phyloP scores from a whole-genome alignment of 2,329 filamentous ascomycete species.

The Huntiella moniliformis region DNA sequence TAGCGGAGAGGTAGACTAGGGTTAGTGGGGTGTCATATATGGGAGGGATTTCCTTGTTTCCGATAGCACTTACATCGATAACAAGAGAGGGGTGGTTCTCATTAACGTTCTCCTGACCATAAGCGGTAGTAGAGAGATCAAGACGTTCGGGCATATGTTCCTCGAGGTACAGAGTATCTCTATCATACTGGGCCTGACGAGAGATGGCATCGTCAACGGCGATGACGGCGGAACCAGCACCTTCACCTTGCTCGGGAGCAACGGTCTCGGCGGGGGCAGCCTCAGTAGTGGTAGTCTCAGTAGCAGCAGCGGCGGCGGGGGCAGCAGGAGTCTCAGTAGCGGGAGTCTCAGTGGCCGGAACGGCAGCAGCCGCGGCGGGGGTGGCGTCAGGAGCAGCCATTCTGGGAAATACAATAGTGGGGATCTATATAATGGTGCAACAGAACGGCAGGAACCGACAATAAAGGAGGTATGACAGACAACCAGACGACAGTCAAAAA shows the following conservation, averaged over 20 bases:
- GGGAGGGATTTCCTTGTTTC: too few species aligned
- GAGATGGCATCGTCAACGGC: neutral
- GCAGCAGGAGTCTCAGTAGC: neutral
- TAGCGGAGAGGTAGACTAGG: neutral
- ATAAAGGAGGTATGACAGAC: too few species aligned
- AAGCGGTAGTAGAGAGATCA: slow-evolving; percentile 11
- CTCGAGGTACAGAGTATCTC: slow-evolving; percentile 10
- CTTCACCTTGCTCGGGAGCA: neutral
- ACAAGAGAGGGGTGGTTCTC: slow-evolving; percentile 8
- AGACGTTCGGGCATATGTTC: slow-evolving; percentile 11
- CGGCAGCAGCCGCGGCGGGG: neutral
- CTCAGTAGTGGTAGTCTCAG: neutral
- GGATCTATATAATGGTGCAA: neutral
- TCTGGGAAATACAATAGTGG: neutral
- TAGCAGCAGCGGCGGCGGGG: neutral
- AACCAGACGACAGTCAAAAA: too few species aligned
- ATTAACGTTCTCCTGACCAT: slow-evolving; percentile 7
- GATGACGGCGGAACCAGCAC: neutral
- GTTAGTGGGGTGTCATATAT: neutral
- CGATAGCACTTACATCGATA: slow-evolving; percentile 8
- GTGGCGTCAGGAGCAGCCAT: neutral
- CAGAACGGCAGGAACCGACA: too few species aligned
- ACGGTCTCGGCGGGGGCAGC: neutral
- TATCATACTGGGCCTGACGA: slow-evolving; percentile 8
- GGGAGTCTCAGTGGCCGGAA: neutral